Percentiles rank a stretch among this genome's conserved stretches.
Conservation (phyloP, 306 rosid species). For the Ceratonia siliqua region DNA sequence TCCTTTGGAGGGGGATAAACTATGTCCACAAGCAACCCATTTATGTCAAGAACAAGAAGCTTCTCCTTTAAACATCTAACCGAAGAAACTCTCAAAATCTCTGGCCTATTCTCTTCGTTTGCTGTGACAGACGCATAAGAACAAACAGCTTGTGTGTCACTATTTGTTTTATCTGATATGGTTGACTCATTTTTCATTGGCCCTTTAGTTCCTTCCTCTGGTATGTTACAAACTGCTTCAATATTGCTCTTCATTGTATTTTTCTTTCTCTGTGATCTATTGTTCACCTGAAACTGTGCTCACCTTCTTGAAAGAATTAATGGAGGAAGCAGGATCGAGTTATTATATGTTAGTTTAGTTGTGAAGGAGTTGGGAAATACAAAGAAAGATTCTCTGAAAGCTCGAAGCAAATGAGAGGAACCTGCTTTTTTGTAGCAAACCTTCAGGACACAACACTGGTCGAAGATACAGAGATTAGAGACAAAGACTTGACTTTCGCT, state of each 20-base stretch:
- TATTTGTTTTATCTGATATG: slow-evolving; percentile 15
- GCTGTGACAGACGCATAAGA: slow-evolving; percentile 22
- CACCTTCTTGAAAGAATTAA: neutral
- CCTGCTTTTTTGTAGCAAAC: too few relatives aligned
- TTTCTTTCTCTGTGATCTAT: slow-evolving; percentile 30
- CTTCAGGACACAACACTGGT: too few relatives aligned
- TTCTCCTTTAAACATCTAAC: slow-evolving; percentile 48
- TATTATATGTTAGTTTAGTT: too few relatives aligned
- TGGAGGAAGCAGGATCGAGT: neutral
- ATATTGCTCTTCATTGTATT: slow-evolving; percentile 28
- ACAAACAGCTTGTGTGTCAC: slow-evolving; percentile 12
- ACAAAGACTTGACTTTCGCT: too few relatives aligned
- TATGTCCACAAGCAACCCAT: slow-evolving; percentile 79
- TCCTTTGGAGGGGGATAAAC: slow-evolving; percentile 61
- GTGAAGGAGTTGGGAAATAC: too few relatives aligned
- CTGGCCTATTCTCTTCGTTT: slow-evolving; percentile 34
- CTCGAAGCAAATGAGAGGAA: too few relatives aligned
- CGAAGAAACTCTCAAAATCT: slow-evolving; percentile 36
- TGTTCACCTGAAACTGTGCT: neutral
- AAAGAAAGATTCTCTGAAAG: too few relatives aligned
- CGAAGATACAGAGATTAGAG: too few relatives aligned
- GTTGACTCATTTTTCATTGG: slow-evolving; percentile 9
- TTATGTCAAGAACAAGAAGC: slow-evolving; percentile 84
- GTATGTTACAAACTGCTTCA: slow-evolving; percentile 25
- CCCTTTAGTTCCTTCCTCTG: slow-evolving; percentile 16